phyloP scores from a whole-genome alignment of 331 rosid genomes.

The Saraca asoca region DNA sequence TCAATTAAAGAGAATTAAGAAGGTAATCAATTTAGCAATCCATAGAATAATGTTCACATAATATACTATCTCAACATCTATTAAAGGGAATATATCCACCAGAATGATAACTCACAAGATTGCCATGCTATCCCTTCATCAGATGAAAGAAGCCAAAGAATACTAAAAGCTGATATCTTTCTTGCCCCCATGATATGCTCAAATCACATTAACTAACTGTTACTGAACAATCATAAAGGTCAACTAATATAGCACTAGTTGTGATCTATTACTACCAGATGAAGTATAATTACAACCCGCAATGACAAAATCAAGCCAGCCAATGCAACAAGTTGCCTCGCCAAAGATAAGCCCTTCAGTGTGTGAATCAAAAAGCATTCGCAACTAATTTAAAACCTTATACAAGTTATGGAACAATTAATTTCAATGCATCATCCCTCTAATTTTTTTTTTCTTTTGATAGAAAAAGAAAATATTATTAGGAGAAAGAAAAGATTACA shows the following conservation, averaged over 20 bases:
- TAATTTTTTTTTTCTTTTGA: too few species aligned
- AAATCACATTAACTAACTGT: slow-evolving; percentile 12
- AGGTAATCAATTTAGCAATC: slow-evolving; percentile 12
- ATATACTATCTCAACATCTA: slow-evolving; percentile 1
- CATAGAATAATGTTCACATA: slow-evolving; percentile 4
- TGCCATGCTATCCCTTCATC: slow-evolving; percentile 5
- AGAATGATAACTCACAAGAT: neutral
- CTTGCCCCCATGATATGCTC: neutral
- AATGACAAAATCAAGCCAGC: slow-evolving; percentile 23
- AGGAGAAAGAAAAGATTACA: too few species aligned
- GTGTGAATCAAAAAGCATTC: slow-evolving; percentile 17
- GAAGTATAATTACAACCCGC: slow-evolving; percentile 16
- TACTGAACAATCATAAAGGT: slow-evolving; percentile 9
- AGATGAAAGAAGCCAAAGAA: slow-evolving; percentile 1
- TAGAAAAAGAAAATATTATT: too few species aligned
- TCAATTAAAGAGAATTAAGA: slow-evolving; percentile 17
- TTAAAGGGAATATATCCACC: slow-evolving; percentile 20
- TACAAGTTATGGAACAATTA: too few species aligned
- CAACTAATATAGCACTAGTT: neutral
- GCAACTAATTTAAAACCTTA: neutral
- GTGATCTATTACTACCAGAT: slow-evolving; percentile 7
- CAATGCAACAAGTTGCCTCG: slow-evolving; percentile 8
- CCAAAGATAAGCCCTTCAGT: neutral
- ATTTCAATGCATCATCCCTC: too few species aligned
- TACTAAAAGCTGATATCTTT: slow-evolving; percentile 4